Base-by-base conservation (phyloP, 108 stramenopile genomes). In the Cyclotella choctawhatcheeana region DNA sequence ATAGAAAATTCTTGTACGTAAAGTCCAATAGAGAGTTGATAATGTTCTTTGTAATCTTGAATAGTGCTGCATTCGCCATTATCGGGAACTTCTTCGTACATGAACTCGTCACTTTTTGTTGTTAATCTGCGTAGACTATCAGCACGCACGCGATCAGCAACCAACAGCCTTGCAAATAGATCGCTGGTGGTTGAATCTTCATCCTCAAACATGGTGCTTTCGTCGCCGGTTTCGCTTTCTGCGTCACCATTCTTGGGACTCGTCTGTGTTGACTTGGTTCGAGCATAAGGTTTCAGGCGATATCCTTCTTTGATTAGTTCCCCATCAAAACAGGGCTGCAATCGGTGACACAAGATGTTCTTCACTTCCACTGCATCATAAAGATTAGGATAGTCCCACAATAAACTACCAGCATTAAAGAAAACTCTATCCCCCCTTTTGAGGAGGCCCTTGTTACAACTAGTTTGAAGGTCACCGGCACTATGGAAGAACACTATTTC, bases 1-100 rank as follows among this genome's bases (percentile, higher is more conserved):
- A 95, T 88, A 45, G 89, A 81, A 67, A 93, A 95, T 77, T 95
- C 94, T 66, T 95, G 94, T 31, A 81, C 77, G 66, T 95, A 95
- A 37, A 95, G 25, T 20, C 94, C 94, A 51, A 95, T 89, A 1
- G 74, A 80, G 14, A 95, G 82, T 58, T 81, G 60, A 51, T 79
- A 92, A 32, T 74, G 79, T 17, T 82, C 75, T 82, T 90, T 89
- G 73, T 93, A 95, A 1, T 86, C 71, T 67, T 89, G 84, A 37
- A 93, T 67, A 5, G 91, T 89, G 44, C 87, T 88, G 48, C 65
- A 54, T 44, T 37, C 35, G 14, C 58, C 37, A 22, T 53, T 54
- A 0, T 60, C 60, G 0, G 47, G 52, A 8, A 68, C 18, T 24
- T 76, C 73, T 54, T 81, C 80, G 48, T 53, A 81, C 0, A 40